Conservation (phyloP, 805 yeast species). For the Debaryomyces maramus region DNA sequence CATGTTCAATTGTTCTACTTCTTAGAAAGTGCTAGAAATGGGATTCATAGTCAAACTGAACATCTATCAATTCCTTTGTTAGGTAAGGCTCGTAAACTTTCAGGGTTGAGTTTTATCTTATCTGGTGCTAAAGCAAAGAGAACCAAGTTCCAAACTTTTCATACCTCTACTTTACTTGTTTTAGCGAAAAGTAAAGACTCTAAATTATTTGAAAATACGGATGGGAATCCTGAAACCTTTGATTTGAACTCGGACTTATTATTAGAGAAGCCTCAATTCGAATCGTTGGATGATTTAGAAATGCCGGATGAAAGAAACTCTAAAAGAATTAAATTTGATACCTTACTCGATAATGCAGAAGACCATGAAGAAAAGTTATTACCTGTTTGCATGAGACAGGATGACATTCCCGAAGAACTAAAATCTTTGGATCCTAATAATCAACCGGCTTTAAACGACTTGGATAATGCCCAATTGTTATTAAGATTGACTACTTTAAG, state of each 20-base stretch:
- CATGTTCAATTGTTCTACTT: conserved; percentile 50
- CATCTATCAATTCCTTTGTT: conserved; percentile 57
- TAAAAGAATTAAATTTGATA: conserved; percentile 44
- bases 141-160: conserved; percentile 75
- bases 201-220: conserved; percentile 21
- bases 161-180: conserved; percentile 72
- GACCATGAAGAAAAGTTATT: conserved; percentile 42
- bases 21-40: conserved; percentile 67
- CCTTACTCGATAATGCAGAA: conserved; percentile 19
- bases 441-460: conserved; percentile 70
- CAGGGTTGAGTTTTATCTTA: conserved; percentile 61
- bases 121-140: conserved; percentile 89
- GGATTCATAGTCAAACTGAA: conserved; percentile 64
- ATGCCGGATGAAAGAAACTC: conserved; percentile 32
- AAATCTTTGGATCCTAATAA: conserved; percentile 69
- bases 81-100: conserved; percentile 54
- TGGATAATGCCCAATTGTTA: conserved; percentile 74
- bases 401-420: conserved; percentile 59
- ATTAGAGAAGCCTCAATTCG: conserved; percentile 73
- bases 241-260: conserved; percentile 73
- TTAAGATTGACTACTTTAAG: conserved; percentile 62
- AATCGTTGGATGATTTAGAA: conserved; percentile 52
- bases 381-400: conserved; percentile 63
- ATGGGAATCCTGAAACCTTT: conserved; percentile 52
- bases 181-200: conserved; percentile 58